Base-by-base conservation (phyloP, 1,139 yeast species). In the Insectozyma bohioensis region DNA sequence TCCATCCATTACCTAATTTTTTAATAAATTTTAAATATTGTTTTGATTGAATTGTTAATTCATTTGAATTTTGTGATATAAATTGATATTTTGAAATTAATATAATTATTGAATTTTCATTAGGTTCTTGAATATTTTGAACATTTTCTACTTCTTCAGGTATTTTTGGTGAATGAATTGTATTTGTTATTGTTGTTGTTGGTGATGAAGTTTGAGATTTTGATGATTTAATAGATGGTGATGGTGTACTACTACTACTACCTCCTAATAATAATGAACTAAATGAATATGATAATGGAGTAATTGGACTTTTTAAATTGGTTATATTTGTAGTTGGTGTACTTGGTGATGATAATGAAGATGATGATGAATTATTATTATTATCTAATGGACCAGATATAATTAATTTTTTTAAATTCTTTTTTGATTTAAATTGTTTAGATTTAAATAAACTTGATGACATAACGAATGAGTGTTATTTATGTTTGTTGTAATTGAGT, bases 1-100 rank as follows among this genome's bases (percentile, higher is more conserved):
- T 40, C 71, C 71, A 64, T 4, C 69, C 71, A 40, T 61, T 58
- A 4, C 65, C 63, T 2, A 58, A 58, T 24, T 60, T 48, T 28
- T 61, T 59, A 17, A 64, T 31, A 15, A 64, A 48, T 37, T 58
- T 60, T 20, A 62, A 41, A 27, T 56, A 58, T 31, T 61, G 64
- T 7, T 63, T 62, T 20, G 58, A 46, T 7, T 41, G 38, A 2
- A 63, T 51, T 20, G 54, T 40, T 23, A 64, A 49, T 36, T 64
- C 69, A 15, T 47, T 43, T 4, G 40, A 34, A 14, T 48, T 42
- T 35, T 60, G 63, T 4, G 64, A 63, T 3, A 33, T 35, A 35
- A 64, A 64, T 25, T 49, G 48, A 43, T 53, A 63, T 42, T 63
- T 61, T 23, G 62, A 53, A 12, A 58, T 52, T 30, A 64, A 46